Evolutionary conservation across 2,329 filamentous ascomycete species (phyloP), one percentile per base, ranked within the genome.

Genomic region (Sclerotiophoma versabilis): DNA sequence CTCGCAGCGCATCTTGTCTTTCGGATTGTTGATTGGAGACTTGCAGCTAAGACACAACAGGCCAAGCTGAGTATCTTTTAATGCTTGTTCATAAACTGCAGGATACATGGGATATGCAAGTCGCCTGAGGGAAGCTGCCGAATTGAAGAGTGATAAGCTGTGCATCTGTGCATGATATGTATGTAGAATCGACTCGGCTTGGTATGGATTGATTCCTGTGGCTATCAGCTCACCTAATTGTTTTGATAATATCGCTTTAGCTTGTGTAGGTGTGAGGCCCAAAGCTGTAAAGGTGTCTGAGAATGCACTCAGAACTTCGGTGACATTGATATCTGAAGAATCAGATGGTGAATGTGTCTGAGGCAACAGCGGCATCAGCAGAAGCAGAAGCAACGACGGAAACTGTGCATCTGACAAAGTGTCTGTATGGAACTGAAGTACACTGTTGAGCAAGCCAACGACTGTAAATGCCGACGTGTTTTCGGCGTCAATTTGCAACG

Each of bases 111-210:
- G 80, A 47, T 85, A 84, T 43, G 80, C 78, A 30, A 83, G 72
- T 36, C 80, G 77, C 22, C 85, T 82, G n/a, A 88, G 72, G 27
- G 81, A 77, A 9, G 83, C 82, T 5, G 84, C 84, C 64, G 73
- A 79, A 68, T 75, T 81, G 73, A 72, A 83, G 42, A 79, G 78
- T 45, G 65, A 77, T 11, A 79, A 72, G 20, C 70, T 71, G 15
- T 78, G 68, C 19, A 88, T 75, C 50, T 83, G 82, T 43, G 81
- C 79, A 68, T 87, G 83, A 67, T 87, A 87, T 3, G 80, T 75
- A 33, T 80, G 76, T 34, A 86, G 78, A 34, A 86, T 81, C 38
- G 77, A 75, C 65, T 86, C 83, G 42, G 82, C 76, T 62, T 86
- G 82, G 14, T 80, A 73, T 6, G 79, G 78, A 39, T 79, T 76